phyloP scores from a whole-genome alignment of 495 filamentous ascomycete species.

The Amphirosellinia nigrospora region DNA sequence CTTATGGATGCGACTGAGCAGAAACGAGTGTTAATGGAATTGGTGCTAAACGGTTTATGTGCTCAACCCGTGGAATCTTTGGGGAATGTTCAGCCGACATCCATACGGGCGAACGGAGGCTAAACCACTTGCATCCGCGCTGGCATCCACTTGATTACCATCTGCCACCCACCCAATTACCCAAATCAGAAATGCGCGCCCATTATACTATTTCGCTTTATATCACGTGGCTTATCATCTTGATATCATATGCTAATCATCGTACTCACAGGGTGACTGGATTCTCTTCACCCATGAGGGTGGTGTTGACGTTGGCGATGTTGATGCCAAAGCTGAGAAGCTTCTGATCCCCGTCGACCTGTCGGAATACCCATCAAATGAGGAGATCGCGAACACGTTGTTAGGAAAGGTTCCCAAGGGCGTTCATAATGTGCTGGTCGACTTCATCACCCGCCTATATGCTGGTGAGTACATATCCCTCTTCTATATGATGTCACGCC shows the following conservation, averaged over 20 bases:
- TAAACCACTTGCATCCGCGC: conserved; percentile 50
- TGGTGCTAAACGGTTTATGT: conserved; percentile 16
- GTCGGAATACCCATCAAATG: conserved; percentile 92
- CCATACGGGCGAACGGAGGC: conserved; percentile 63
- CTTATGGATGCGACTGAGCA: conserved; percentile 9
- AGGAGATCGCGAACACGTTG: conserved; percentile 82
- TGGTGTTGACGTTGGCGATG: conserved; percentile 99
- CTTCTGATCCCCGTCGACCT: conserved; percentile 96
- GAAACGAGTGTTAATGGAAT: conserved; percentile 7
- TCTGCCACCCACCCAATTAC: conserved; percentile 26
- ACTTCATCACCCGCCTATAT: conserved; percentile 82
- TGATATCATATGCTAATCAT: conserved; percentile 39
- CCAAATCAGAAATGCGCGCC: conserved; percentile 28
- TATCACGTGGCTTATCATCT: conserved; percentile 25
- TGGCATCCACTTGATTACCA: conserved; percentile 37
- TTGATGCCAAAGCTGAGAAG: conserved; percentile 98
- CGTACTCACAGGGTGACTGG: conserved; percentile 84
- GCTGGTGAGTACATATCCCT: conserved; percentile 21
- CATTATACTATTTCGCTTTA: conserved; percentile 12
- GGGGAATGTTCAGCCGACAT: conserved; percentile 34
- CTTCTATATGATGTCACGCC: background rate
- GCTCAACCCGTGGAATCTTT: background rate
- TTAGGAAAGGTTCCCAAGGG: conserved; percentile 93
- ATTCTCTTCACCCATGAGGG: conserved; percentile 99
- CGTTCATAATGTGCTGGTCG: conserved; percentile 95